Evolutionary conservation across 2,329 filamentous ascomycete genomes (phyloP).

Genomic region (Diplodia seriata): DNA sequence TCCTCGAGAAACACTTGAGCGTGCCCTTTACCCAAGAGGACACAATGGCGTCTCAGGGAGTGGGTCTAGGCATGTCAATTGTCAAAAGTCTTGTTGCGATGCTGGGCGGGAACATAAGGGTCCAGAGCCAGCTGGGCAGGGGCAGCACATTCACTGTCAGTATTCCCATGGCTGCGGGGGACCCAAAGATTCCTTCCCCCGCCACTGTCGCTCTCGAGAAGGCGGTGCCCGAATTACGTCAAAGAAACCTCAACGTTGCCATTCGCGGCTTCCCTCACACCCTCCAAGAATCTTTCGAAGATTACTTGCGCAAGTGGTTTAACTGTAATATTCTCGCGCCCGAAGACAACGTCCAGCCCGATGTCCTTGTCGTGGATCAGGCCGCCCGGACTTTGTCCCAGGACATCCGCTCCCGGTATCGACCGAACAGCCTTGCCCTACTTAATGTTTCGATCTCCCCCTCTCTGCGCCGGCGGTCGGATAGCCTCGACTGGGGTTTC

Average conservation of each 20-base stretch:
- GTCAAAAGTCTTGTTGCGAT: constrained; percentile 49
- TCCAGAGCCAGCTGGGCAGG: constrained; percentile 45
- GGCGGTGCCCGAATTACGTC: constrained; percentile 18
- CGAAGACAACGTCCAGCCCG: constrained; percentile 19
- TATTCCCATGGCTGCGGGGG: constrained; percentile 22
- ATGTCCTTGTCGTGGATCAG: constrained; percentile 28
- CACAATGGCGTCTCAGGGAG: constrained; percentile 44
- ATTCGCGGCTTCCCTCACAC: constrained; percentile 8
- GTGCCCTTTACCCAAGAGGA: constrained; percentile 51
- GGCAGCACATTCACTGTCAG: constrained; percentile 44
- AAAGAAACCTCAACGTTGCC: constrained; percentile 15
- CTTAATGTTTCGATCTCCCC: constrained; percentile 13
- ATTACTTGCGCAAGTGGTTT: constrained; percentile 23
- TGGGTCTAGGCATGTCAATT: constrained; percentile 50
- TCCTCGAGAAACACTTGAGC: constrained; percentile 47
- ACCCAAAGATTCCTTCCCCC: not conserved
- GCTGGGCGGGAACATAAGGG: constrained; percentile 47
- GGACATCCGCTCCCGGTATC: constrained; percentile 18
- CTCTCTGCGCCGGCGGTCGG: constrained; percentile 15
- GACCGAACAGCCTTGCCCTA: constrained; percentile 13
- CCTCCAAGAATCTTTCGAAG: constrained; percentile 18
- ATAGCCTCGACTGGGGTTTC: constrained; percentile 20
- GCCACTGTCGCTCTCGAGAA: constrained; percentile 10
- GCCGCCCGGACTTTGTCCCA: constrained; percentile 10
- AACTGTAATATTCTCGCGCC: constrained; percentile 16